Conservation (phyloP, 306 rosid species). For the Vigna hirtella region DNA sequence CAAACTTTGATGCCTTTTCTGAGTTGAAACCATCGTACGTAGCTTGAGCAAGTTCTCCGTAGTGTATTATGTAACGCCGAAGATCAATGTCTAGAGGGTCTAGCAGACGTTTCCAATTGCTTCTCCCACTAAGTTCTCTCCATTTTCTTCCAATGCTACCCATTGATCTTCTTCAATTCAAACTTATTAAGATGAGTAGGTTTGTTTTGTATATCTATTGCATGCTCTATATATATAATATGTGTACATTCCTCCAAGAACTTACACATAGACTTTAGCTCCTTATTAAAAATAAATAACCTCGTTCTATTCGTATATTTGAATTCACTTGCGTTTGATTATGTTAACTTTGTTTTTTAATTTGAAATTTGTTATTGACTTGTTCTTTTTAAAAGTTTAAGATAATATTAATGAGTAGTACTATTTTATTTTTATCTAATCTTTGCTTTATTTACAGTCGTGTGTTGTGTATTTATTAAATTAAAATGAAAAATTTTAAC, state of each 20-base stretch:
- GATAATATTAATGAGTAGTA: no score
- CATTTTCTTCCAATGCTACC: conserved; percentile 34
- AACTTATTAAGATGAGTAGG: background rate
- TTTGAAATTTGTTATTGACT: no score
- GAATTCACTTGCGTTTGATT: no score
- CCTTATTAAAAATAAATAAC: background rate
- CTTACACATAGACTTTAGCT: no score
- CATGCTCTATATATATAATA: background rate
- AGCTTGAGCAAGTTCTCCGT: conserved; percentile 72
- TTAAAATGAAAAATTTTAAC: no score
- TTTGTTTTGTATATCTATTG: background rate
- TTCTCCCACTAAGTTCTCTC: conserved; percentile 61
- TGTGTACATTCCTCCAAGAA: background rate
- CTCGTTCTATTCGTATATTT: background rate
- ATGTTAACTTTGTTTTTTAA: no score
- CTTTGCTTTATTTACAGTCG: no score
- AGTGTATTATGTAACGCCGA: conserved; percentile 65
- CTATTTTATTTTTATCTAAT: no score
- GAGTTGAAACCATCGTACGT: conserved; percentile 73
- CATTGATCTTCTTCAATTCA: background rate
- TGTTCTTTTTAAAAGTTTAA: no score
- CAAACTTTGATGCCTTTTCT: conserved; percentile 58
- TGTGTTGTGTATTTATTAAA: no score
- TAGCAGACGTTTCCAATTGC: conserved; percentile 60
- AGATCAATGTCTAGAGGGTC: conserved; percentile 77